Percentiles rank a stretch among this genome's conserved stretches.
phyloP scores from a whole-genome alignment of 2,329 filamentous ascomycete genomes.

The Fusarium multiceps region DNA sequence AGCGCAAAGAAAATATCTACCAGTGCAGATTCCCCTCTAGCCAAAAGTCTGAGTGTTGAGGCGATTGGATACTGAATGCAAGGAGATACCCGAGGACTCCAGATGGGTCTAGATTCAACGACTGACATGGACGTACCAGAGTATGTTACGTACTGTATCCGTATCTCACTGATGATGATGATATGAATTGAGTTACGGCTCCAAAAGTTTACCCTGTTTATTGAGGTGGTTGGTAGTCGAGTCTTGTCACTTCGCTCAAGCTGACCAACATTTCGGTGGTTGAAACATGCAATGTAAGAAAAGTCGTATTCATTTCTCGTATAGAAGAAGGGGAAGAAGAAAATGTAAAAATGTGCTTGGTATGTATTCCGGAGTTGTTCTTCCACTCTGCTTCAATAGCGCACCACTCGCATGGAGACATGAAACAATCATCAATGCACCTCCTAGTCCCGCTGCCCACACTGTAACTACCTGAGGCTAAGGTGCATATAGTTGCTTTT shows the following conservation, averaged over 20 bases:
- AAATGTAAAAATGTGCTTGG: not conserved
- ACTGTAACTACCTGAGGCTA: not conserved
- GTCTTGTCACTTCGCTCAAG: not conserved
- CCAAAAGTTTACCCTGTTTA: not conserved
- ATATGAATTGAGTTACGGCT: not conserved
- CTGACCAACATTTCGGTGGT: not conserved
- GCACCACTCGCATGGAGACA: not conserved
- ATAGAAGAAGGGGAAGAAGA: not conserved
- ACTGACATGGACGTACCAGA: not conserved
- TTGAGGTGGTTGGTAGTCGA: not conserved
- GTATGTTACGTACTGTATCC: not conserved
- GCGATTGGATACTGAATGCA: not conserved
- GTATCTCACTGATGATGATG: not conserved
- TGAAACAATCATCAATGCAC: not conserved
- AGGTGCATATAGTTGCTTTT: slow-evolving; percentile 7
- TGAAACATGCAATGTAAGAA: not conserved
- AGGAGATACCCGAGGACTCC: slow-evolving; percentile 8
- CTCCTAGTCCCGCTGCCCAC: not conserved
- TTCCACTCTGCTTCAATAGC: not conserved
- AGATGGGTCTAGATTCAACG: slow-evolving; percentile 7
- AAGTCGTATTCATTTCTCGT: not conserved
- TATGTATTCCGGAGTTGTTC: not conserved
- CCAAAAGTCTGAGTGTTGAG: slow-evolving; percentile 7
- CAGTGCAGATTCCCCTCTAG: not conserved
- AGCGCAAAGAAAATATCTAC: not conserved